Evolutionary conservation across 2,329 filamentous ascomycete species (phyloP).

Genomic region (Chrysoporthe puriensis): DNA sequence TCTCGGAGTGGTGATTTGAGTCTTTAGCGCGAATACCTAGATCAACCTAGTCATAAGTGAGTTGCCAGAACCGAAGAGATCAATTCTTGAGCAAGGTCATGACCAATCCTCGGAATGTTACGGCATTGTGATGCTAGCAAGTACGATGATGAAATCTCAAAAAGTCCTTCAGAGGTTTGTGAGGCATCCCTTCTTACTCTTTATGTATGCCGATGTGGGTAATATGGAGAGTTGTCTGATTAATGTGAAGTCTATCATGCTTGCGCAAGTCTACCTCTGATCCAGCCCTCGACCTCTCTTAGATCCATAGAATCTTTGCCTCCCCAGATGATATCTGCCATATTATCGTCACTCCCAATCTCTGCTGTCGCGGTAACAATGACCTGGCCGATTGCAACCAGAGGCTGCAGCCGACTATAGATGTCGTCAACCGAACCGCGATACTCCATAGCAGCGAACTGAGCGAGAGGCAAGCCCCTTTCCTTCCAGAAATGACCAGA

Average conservation of each 20-base stretch:
- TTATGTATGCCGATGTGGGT: too few relatives aligned
- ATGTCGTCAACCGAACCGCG: constrained; percentile 29
- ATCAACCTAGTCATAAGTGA: not conserved
- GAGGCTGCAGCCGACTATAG: constrained; percentile 26
- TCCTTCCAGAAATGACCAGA: constrained; percentile 32
- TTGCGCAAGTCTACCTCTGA: constrained; percentile 20
- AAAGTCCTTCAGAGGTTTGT: too few relatives aligned
- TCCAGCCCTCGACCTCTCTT: constrained; percentile 26
- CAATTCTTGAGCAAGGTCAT: not conserved
- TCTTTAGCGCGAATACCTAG: not conserved
- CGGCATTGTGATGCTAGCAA: not conserved
- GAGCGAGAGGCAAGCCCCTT: constrained; percentile 29
- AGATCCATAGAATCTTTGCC: constrained; percentile 28
- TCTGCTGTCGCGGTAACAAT: constrained; percentile 32
- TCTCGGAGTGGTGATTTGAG: not conserved
- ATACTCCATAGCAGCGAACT: constrained; percentile 33
- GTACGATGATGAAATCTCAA: not conserved
- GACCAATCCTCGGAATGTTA: not conserved
- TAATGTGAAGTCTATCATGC: not conserved
- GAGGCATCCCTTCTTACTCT: not conserved
- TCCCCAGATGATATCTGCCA: constrained; percentile 34
- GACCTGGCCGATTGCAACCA: constrained; percentile 28
- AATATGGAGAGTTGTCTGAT: not conserved
- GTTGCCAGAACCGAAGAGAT: not conserved
- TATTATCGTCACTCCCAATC: constrained; percentile 29